Percentiles rank a stretch among this genome's conserved stretches.
These are phyloP conservation scores for Medicago ruthenica DNA, from an alignment of 306 rosid genomes.

Conservation along the genomic window DNA sequence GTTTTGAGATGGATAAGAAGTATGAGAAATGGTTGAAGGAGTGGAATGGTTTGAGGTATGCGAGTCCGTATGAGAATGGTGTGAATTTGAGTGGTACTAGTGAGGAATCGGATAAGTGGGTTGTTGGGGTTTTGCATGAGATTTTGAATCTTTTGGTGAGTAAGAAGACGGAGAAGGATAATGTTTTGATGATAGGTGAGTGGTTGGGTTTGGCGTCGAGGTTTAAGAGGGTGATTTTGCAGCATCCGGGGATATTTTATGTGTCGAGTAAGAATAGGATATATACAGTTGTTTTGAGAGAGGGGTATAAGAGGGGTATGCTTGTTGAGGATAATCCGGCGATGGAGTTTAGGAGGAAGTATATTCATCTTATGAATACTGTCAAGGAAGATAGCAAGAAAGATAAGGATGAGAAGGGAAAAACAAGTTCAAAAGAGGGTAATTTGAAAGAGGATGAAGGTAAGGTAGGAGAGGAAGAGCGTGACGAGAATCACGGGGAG, in stretches of 20 bases:
- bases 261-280: constrained; percentile 73
- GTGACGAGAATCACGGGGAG: constrained; percentile 44
- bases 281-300: constrained; percentile 73
- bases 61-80: constrained; percentile 79
- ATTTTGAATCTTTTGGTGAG: constrained; percentile 74
- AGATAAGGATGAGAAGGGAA: constrained; percentile 40
- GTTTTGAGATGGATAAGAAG: constrained; percentile 78
- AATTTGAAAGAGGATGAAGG: constrained; percentile 17
- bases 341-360: constrained; percentile 66
- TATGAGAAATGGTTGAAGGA: constrained; percentile 75
- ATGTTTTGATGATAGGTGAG: constrained; percentile 66
- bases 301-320: constrained; percentile 84
- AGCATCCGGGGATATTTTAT: constrained; percentile 85
- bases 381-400: constrained; percentile 54
- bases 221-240: constrained; percentile 74
- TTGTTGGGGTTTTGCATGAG: constrained; percentile 80
- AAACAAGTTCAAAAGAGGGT: constrained; percentile 7
- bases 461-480: constrained; percentile 28
- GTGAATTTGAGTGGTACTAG: constrained; percentile 56
- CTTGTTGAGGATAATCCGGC: constrained; percentile 58
- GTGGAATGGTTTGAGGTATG: constrained; percentile 80
- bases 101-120: constrained; percentile 82
- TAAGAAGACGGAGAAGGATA: constrained; percentile 75
- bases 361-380: constrained; percentile 70
- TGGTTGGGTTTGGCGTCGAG: constrained; percentile 75